phyloP scores from a whole-genome alignment of 306 rosid genomes.

The Gastrolobium bilobum region DNA sequence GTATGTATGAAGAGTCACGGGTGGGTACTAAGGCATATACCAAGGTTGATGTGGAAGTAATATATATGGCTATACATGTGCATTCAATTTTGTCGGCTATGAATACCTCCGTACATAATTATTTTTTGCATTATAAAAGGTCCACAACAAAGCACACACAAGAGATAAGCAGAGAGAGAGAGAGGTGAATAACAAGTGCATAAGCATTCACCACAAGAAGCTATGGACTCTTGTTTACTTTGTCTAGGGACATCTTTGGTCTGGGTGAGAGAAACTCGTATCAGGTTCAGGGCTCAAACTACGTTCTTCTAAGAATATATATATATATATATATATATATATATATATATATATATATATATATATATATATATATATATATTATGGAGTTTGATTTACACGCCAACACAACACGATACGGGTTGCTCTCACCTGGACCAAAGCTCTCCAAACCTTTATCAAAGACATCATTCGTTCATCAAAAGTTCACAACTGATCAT shows the following conservation, averaged over 20 bases:
- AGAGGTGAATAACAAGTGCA: not conserved
- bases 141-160: not conserved
- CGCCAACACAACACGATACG: constrained; percentile 1
- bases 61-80: not conserved
- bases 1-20: too few species aligned
- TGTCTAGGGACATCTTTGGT: constrained; percentile 1
- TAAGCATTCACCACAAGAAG: not conserved
- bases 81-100: constrained; percentile 20
- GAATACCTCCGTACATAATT: not conserved
- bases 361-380: too few species aligned
- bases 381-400: not conserved
- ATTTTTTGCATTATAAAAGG: not conserved
- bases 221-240: not conserved
- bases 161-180: not conserved
- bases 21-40: too few species aligned
- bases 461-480: not conserved
- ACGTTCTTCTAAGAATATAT: too few species aligned
- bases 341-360: too few species aligned
- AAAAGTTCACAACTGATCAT: not conserved
- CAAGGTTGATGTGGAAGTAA: too few species aligned
- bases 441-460: not conserved
- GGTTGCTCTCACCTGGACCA: constrained; percentile 43
- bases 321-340: too few species aligned
- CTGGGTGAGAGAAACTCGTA: constrained; percentile 41
- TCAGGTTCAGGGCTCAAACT: not conserved